These are phyloP conservation scores for Paspalum vaginatum DNA, from an alignment of 176 grass and related monocot genomes.

Conservation along the genomic window DNA sequence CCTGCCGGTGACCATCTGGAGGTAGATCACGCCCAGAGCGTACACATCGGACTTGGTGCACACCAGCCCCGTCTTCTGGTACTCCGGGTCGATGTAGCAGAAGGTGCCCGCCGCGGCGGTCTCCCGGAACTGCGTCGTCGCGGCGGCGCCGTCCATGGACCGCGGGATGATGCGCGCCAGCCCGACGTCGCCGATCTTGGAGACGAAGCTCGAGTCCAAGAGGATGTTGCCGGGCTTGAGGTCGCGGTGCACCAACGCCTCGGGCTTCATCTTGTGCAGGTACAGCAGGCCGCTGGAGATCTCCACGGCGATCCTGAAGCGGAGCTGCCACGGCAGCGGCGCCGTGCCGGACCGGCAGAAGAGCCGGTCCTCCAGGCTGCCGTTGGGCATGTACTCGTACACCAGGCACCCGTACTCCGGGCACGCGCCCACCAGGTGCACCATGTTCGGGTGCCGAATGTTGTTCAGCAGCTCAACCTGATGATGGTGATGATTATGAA, in stretches of 20 bases:
- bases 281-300: slow-evolving; percentile 74
- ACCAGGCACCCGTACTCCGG: slow-evolving; percentile 85
- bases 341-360: slow-evolving; percentile 64
- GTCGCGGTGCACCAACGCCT: slow-evolving; percentile 86
- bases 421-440: slow-evolving; percentile 80
- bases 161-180: slow-evolving; percentile 75
- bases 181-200: slow-evolving; percentile 84
- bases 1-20: slow-evolving; percentile 73
- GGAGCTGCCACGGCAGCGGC: slow-evolving; percentile 63
- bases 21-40: slow-evolving; percentile 75
- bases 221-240: slow-evolving; percentile 94
- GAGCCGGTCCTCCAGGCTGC: slow-evolving; percentile 80
- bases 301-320: slow-evolving; percentile 80
- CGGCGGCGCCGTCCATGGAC: slow-evolving; percentile 38
- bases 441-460: slow-evolving; percentile 87
- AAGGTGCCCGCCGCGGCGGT: slow-evolving; percentile 77
- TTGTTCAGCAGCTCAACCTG: slow-evolving; percentile 84
- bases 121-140: slow-evolving; percentile 61
- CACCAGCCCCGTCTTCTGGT: slow-evolving; percentile 84
- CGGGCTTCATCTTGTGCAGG: slow-evolving; percentile 77
- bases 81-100: slow-evolving; percentile 96
- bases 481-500: slow-evolving; percentile 6
- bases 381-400: slow-evolving; percentile 88
- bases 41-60: slow-evolving; percentile 82
- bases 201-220: slow-evolving; percentile 51